A percentile compares a stretch with the other conserved stretches of the same genome.
Conservation (phyloP, 495 filamentous ascomycete genomes). For the Penicillium cinerascens region DNA sequence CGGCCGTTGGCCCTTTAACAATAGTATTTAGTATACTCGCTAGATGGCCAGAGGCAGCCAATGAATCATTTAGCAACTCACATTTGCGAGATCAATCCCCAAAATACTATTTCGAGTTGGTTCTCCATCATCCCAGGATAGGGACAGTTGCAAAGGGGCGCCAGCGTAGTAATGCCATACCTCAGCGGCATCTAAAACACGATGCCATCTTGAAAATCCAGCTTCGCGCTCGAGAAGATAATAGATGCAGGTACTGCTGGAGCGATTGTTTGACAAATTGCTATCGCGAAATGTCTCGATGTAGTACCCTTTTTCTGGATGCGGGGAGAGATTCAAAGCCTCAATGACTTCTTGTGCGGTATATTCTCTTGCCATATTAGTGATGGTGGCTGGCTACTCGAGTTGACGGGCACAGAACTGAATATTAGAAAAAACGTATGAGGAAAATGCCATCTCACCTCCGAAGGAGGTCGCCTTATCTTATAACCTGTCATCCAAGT, state of each 20-base stretch:
- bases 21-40: slow-evolving; percentile 9
- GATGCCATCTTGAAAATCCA: slow-evolving; percentile 40
- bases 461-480: too few relatives aligned
- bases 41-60: not conserved
- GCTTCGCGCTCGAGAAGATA: slow-evolving; percentile 44
- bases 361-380: not conserved
- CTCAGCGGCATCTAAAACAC: slow-evolving; percentile 41
- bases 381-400: not conserved
- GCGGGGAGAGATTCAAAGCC: slow-evolving; percentile 35
- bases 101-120: slow-evolving; percentile 16
- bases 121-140: slow-evolving; percentile 34
- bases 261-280: slow-evolving; percentile 26
- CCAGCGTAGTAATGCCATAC: slow-evolving; percentile 51
- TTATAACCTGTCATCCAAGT: too few relatives aligned
- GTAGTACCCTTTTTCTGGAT: slow-evolving; percentile 47
- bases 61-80: not conserved
- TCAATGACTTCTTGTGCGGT: slow-evolving; percentile 34
- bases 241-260: slow-evolving; percentile 47
- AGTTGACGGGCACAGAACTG: too few relatives aligned
- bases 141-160: slow-evolving; percentile 39
- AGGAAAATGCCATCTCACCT: too few relatives aligned
- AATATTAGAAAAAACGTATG: too few relatives aligned
- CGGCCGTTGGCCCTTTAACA: slow-evolving; percentile 33
- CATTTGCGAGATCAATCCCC: not conserved
- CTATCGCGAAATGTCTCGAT: slow-evolving; percentile 44